Percentiles rank a stretch among this genome's conserved stretches.
phyloP scores from a whole-genome alignment of 1,284 basidiomycete species.

The Cronartium ribicola region DNA sequence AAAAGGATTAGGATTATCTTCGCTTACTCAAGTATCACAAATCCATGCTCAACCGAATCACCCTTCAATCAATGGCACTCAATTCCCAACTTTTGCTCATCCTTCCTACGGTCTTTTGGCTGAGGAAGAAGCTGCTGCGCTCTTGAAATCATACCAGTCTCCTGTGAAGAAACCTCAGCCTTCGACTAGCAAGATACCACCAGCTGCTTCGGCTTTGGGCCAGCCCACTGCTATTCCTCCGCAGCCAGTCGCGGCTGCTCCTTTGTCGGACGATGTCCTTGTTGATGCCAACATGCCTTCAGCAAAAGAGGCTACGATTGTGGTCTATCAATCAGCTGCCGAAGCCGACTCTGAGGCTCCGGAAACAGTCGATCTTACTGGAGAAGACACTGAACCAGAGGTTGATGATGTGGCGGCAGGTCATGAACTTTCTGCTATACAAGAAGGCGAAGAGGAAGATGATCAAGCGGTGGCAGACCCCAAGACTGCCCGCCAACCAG shows the following conservation, averaged over 20 bases:
- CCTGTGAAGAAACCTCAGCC: not conserved
- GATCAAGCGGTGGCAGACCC: conserved; percentile 1
- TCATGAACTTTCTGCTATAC: conserved; percentile 42
- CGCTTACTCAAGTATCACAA: not conserved
- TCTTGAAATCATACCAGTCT: not conserved
- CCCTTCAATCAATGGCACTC: not conserved
- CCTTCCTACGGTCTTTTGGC: not conserved
- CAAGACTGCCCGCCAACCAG: not conserved
- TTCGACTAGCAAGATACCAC: not conserved
- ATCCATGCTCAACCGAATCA: not conserved
- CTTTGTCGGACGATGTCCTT: not conserved
- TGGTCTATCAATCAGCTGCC: not conserved
- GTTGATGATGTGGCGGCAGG: conserved; percentile 22
- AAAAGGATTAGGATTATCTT: conserved; percentile 3
- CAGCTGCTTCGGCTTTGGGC: not conserved
- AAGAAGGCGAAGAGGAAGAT: conserved; percentile 42
- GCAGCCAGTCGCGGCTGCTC: not conserved
- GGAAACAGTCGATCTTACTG: not conserved
- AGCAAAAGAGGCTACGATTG: not conserved
- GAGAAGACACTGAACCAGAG: conserved; percentile 21
- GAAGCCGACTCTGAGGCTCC: not conserved
- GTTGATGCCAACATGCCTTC: not conserved
- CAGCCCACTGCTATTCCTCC: not conserved
- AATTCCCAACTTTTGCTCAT: too few relatives aligned
- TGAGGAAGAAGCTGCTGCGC: conserved; percentile 1